phyloP scores from a whole-genome alignment of 192 early-diverging fungal genomes.

The Coemansia sp. region DNA sequence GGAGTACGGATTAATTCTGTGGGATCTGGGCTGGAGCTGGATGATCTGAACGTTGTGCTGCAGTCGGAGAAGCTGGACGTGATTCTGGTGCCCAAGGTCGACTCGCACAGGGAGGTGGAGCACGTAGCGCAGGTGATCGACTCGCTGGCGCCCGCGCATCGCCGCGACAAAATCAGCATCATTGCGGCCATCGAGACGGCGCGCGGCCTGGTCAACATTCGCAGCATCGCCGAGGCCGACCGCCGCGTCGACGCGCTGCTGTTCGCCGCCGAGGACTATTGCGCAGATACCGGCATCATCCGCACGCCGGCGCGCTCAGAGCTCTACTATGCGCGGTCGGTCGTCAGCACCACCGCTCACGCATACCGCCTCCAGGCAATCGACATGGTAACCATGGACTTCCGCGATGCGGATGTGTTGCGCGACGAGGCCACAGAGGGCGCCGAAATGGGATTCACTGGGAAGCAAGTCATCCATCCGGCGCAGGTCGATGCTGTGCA shows the following conservation, averaged over 20 bases:
- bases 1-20: constrained; percentile 89
- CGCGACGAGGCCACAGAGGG: constrained; percentile 83
- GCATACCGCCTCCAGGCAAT: constrained; percentile 89
- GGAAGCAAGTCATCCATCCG: constrained; percentile 96
- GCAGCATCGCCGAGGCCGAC: constrained; percentile 74
- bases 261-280: constrained; percentile 95
- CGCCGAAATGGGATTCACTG: constrained; percentile 88
- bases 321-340: constrained; percentile 77
- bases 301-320: constrained; percentile 73
- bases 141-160: constrained; percentile 60
- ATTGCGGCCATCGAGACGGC: constrained; percentile 90
- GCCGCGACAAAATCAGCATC: constrained; percentile 68
- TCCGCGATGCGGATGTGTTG: constrained; percentile 65
- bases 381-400: constrained; percentile 92
- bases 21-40: constrained; percentile 71
- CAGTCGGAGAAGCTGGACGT: constrained; percentile 63
- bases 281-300: constrained; percentile 80
- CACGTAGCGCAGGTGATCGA: constrained; percentile 75
- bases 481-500: constrained; percentile 85
- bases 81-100: constrained; percentile 89
- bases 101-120: constrained; percentile 71
- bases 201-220: constrained; percentile 80
- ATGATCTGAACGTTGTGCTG: constrained; percentile 78
- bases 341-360: constrained; percentile 74
- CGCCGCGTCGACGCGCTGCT: constrained; percentile 78